These are phyloP conservation scores for Yarrowia bubula DNA, from an alignment of 805 yeast genomes.

Conservation along the genomic window DNA sequence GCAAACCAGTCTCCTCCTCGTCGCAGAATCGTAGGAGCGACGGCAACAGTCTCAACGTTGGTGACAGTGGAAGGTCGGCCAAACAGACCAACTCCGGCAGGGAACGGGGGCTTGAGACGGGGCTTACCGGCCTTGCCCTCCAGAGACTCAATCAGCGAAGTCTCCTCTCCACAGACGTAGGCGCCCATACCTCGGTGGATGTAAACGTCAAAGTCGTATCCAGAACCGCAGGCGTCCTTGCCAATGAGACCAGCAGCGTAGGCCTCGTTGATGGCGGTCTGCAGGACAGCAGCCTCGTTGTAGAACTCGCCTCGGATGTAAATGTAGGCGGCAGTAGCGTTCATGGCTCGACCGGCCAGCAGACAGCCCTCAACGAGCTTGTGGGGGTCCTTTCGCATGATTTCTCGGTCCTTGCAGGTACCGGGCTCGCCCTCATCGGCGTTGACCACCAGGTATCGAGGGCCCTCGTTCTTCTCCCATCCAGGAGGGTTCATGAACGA, in stretches of 20 bases:
- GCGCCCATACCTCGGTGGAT: slow-evolving; percentile 95
- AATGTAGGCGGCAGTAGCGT: slow-evolving; percentile 88
- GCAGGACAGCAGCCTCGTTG: slow-evolving; percentile 72
- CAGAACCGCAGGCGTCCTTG: slow-evolving; percentile 83
- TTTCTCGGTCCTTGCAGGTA: slow-evolving; percentile 89
- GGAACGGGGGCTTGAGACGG: slow-evolving; percentile 91
- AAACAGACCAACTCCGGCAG: slow-evolving; percentile 88
- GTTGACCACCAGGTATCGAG: slow-evolving; percentile 82
- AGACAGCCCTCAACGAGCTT: slow-evolving; percentile 90
- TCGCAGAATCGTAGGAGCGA: slow-evolving; percentile 84
- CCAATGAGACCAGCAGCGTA: slow-evolving; percentile 78
- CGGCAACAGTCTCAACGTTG: slow-evolving; percentile 88
- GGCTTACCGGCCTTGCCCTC: slow-evolving; percentile 96
- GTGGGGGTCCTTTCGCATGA: slow-evolving; percentile 87
- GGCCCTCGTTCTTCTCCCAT: slow-evolving; percentile 89
- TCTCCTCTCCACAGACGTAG: slow-evolving; percentile 89
- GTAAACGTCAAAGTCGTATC: slow-evolving; percentile 77
- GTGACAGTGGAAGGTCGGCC: slow-evolving; percentile 92
- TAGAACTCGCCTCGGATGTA: slow-evolving; percentile 90
- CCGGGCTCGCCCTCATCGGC: slow-evolving; percentile 97
- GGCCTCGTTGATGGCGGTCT: slow-evolving; percentile 83
- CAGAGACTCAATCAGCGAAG: slow-evolving; percentile 80
- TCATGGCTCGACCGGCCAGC: slow-evolving; percentile 87
- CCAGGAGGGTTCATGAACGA: slow-evolving; percentile 95
- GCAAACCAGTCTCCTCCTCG: slow-evolving; percentile 89